Evolutionary conservation across 2,329 filamentous ascomycete species (phyloP).

Genomic region (Seiridium cupressi): DNA sequence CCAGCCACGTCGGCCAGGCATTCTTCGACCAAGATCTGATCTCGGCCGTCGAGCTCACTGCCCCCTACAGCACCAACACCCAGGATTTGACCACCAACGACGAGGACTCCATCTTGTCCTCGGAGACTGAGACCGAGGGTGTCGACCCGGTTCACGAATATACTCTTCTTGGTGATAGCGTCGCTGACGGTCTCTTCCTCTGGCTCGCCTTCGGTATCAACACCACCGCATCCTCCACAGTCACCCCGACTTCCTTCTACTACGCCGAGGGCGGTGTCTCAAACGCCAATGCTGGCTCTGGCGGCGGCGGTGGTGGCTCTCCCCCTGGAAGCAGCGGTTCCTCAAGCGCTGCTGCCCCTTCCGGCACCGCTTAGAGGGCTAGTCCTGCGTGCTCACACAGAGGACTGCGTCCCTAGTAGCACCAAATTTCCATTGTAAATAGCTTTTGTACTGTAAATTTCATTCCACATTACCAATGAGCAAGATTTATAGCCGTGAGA

Average conservation of each 20-base stretch:
- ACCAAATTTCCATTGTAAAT: not conserved
- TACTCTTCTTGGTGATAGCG: not conserved
- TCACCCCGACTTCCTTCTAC: constrained; percentile 18
- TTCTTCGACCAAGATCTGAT: constrained; percentile 64
- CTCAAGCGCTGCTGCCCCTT: not conserved
- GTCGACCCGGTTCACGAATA: constrained; percentile 3
- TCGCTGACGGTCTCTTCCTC: constrained; percentile 4
- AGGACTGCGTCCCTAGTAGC: no score
- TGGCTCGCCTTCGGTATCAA: constrained; percentile 8
- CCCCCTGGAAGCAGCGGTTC: not conserved
- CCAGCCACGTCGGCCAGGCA: constrained; percentile 62
- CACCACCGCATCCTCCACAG: constrained; percentile 10
- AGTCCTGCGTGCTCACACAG: no score
- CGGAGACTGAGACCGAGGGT: constrained; percentile 2
- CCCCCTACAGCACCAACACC: constrained; percentile 6
- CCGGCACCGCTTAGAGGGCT: constrained; percentile 1
- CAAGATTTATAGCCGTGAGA: no score
- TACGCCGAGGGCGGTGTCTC: constrained; percentile 17
- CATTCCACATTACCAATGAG: no score
- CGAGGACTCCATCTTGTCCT: not conserved
- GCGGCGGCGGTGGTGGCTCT: not conserved
- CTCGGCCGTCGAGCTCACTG: constrained; percentile 11
- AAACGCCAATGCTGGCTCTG: constrained; percentile 1
- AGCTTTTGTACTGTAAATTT: not conserved
- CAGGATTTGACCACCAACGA: not conserved